Base-by-base conservation (phyloP, 2,329 filamentous ascomycete species). In the Mycosphaerelloides madeirae region DNA sequence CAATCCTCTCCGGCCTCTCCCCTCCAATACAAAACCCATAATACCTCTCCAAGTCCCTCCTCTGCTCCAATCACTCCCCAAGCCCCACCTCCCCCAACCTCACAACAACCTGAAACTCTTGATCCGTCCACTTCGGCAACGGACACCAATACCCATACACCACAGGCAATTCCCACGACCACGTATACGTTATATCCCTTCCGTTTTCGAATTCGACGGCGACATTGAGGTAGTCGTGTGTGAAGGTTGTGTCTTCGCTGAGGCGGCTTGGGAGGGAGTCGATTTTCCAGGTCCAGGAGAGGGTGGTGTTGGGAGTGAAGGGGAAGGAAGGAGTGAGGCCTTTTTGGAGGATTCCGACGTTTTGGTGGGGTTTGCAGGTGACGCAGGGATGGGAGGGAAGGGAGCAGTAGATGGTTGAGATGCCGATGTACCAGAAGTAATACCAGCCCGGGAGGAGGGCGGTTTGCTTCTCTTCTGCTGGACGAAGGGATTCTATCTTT, bases 141-240 rank as follows among this genome's bases (percentile, higher is more conserved):
- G 38, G 43, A 41, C 38, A 41, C 38, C 31, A 42, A 16, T 41
- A 46, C 4, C 38, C 38, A 33, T 41, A 38, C 12, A 36, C 32
- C 5, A 46, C 20, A 3, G 43, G 43, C 6, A 46, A 19, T 6
- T 38, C 32, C 38, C 43, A 41, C 22, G 31, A 41, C 31, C 31
- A 36, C 4, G 19, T 18, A 19, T 46, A 46, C 12, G 38, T 46
- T 16, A 46, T 46, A 22, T 46, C 38, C 20, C 43, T 16, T 28
- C 37, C 43, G 19, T 41, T 45, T 31, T 45, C 43, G 18, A 45
- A 45, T 29, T 45, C 38, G 16, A 36, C 31, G 6, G 43, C 38
- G 6, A 38, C 29, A 20, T 32, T 41, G 19, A 46, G 32, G 29
- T 41, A 46, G 29, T 46, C 43, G 16, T 46, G 43, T 15, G 31